phyloP scores from a whole-genome alignment of 768 basidiomycete species.

The Podaxis sp. region DNA sequence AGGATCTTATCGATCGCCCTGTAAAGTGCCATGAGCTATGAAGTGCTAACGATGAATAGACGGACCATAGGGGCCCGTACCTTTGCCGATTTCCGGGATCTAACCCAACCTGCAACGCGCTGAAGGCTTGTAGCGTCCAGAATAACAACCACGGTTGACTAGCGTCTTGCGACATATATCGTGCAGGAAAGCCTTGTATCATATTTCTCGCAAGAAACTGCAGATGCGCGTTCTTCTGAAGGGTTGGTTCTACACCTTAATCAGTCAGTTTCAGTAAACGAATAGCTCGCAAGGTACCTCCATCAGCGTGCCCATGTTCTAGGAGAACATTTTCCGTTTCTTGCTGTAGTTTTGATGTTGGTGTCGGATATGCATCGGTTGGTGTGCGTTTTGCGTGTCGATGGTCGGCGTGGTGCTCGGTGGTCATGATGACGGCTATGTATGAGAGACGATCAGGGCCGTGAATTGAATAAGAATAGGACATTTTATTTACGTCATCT shows the following conservation, averaged over 20 bases:
- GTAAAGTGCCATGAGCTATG: background rate
- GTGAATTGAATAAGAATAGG: background rate
- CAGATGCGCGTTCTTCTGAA: constrained; percentile 66
- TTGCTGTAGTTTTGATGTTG: constrained; percentile 57
- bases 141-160: constrained; percentile 94
- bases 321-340: constrained; percentile 66
- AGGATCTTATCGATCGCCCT: constrained; percentile 82
- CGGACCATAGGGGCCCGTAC: constrained; percentile 35
- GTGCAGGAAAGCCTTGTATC: constrained; percentile 72
- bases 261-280: constrained; percentile 9
- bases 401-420: background rate
- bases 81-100: constrained; percentile 75
- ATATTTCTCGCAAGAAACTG: constrained; percentile 72
- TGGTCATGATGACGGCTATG: constrained; percentile 11
- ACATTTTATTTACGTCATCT: background rate
- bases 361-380: constrained; percentile 56
- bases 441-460: background rate
- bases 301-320: constrained; percentile 40
- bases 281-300: background rate
- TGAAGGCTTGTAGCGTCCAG: constrained; percentile 87
- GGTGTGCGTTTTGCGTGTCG: constrained; percentile 30
- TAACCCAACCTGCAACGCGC: constrained; percentile 68
- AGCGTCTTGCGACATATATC: constrained; percentile 85
- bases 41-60: background rate
- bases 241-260: constrained; percentile 21